Percentiles rank a stretch among this genome's conserved stretches.
phyloP scores from a whole-genome alignment of 2,329 filamentous ascomycete species.

The Rugonectria rugulosa region DNA sequence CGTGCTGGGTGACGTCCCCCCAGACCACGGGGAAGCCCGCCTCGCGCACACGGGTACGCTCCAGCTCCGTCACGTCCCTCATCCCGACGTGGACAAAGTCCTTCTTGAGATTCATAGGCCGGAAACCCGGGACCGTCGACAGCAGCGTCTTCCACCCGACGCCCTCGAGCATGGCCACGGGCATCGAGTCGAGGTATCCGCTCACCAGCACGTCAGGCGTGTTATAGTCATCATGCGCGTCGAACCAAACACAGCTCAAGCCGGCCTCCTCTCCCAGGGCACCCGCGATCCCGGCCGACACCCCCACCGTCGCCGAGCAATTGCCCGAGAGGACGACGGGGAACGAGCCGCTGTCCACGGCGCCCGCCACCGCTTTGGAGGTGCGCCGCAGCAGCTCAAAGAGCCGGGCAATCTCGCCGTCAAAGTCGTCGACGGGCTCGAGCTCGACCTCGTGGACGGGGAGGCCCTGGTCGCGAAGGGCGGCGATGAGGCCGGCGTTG shows the following conservation, averaged over 20 bases:
- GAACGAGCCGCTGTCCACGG: constrained; percentile 40
- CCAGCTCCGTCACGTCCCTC: constrained; percentile 40
- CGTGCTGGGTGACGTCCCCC: constrained; percentile 28
- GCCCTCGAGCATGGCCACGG: constrained; percentile 37
- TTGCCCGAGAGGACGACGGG: constrained; percentile 50
- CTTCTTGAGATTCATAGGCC: constrained; percentile 24
- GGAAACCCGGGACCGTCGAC: constrained; percentile 30
- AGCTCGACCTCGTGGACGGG: constrained; percentile 36
- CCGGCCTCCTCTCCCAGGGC: constrained; percentile 1
- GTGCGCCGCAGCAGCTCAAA: constrained; percentile 50
- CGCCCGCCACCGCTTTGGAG: constrained; percentile 41
- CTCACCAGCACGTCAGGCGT: constrained; percentile 37
- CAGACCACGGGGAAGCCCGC: constrained; percentile 42
- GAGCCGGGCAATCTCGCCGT: constrained; percentile 49
- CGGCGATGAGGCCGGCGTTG: constrained; percentile 38
- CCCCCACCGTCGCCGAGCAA: constrained; percentile 46
- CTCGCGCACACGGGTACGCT: constrained; percentile 41
- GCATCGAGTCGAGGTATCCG: constrained; percentile 40
- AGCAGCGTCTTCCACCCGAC: constrained; percentile 36
- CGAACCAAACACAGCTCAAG: constrained; percentile 49
- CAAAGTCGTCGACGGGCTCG: constrained; percentile 43
- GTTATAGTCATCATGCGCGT: constrained; percentile 52
- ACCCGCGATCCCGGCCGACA: constrained; percentile 44
- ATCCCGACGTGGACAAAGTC: constrained; percentile 37
- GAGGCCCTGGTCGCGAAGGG: constrained; percentile 37